A percentile compares a stretch with the other conserved stretches of the same genome.
Conservation (phyloP, 169 alveolate genomes). For the Plasmodium gonderi region DNA sequence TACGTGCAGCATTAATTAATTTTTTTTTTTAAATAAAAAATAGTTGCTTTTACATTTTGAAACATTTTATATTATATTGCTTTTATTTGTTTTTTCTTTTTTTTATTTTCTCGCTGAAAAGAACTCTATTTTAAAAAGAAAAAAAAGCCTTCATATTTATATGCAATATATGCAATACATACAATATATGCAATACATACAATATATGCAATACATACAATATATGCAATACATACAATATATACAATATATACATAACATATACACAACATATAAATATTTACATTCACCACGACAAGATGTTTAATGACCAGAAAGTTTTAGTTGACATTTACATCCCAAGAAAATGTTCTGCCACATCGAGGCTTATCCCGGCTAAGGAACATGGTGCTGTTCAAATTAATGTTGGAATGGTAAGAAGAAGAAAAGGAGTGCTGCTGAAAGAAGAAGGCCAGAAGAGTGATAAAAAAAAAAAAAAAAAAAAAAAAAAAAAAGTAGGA, state of each 20-base stretch:
- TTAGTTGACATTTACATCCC: slow-evolving; percentile 95
- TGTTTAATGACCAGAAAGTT: slow-evolving; percentile 93
- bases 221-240: no score
- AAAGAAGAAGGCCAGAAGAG: background rate
- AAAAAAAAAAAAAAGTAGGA: background rate
- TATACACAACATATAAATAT: background rate
- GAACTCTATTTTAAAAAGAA: no score
- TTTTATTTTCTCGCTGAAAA: no score
- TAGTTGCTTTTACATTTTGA: no score
- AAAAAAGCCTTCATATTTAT: no score
- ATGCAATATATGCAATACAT: no score
- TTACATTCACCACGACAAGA: slow-evolving; percentile 56
- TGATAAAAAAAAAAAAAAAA: background rate
- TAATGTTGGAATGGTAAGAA: slow-evolving; percentile 90
- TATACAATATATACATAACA: no score
- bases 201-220: no score
- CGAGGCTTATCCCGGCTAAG: slow-evolving; percentile 91
- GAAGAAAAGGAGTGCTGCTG: background rate
- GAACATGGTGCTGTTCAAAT: slow-evolving; percentile 96
- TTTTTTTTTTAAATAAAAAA: no score
- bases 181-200: no score
- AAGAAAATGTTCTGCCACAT: slow-evolving; percentile 96
- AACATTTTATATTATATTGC: no score
- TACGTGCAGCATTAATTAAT: background rate
- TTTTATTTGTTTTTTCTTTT: no score